Evolutionary conservation across 2,329 filamentous ascomycete species (phyloP), one percentile per base, ranked within the genome.

Genomic region (Cladosporium sp.): DNA sequence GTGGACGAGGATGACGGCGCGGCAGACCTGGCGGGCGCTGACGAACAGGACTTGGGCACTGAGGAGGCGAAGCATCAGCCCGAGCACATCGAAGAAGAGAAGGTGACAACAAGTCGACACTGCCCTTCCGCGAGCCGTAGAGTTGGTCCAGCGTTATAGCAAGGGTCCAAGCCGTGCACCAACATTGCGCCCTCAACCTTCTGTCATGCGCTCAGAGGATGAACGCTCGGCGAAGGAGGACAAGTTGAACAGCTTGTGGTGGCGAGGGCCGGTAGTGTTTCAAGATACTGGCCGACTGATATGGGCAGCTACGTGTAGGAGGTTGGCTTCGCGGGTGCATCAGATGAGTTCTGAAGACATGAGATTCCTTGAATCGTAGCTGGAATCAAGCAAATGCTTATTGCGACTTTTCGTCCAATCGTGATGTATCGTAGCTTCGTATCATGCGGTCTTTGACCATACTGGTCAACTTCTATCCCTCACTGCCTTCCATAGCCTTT

Each of bases 401-500:
- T 41, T 18, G n/a, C 15, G 10, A 15, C 41, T 11, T 47, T 21
- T 47, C 41, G 41, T 47, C 10, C 41, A 47, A 47, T 47, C n/a
- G 8, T 47, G n/a, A 47, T 47, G 8, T 47, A 47, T 47, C 41
- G 41, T 47, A 47, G 41, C 41, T 47, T 47, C 41, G 41, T 47
- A 24, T 12, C n/a, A 47, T n/a, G 41, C n/a, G n/a, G n/a, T 47
- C n/a, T 47, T 47, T 3, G 41, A 4, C 41, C 41, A 44, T 18
- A 10, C 38, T 10, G 38, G 18, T 44, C n/a, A 8, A 11, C n/a
- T 47, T 47, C 10, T 57, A 64, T 10, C 15, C 51, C 8, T 34
- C 49, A 26, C 24, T 21, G 15, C 15, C 18, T 38, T 54, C 51
- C 54, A 74, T 34, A 21, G 65, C 69, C 8, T 71, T 68, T 59